phyloP scores from a whole-genome alignment of 345 rosid genomes.

The Hypericum perforatum region DNA sequence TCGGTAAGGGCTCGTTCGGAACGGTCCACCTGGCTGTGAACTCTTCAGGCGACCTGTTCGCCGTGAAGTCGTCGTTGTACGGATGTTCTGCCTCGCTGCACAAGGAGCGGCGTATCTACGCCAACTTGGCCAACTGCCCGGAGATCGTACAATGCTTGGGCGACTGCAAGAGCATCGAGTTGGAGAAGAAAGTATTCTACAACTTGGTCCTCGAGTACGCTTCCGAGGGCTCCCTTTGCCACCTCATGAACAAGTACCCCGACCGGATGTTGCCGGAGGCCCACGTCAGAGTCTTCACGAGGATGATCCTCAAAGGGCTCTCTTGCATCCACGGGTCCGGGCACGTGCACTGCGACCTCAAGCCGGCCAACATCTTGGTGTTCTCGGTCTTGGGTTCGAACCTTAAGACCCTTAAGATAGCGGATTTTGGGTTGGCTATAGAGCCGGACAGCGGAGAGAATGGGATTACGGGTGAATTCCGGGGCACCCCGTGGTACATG shows the following conservation, averaged over 20 bases:
- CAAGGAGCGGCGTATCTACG: background rate
- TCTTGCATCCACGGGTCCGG: background rate
- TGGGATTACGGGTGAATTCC: background rate
- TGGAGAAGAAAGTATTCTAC: background rate
- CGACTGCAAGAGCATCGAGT: background rate
- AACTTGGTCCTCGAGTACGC: slow-evolving; percentile 2
- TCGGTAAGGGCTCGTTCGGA: too few relatives aligned
- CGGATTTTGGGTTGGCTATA: background rate
- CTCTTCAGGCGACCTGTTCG: background rate
- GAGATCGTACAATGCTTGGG: background rate
- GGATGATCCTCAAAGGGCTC: background rate
- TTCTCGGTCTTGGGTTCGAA: background rate
- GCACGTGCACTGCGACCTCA: too few relatives aligned
- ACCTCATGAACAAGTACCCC: background rate
- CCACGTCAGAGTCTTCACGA: background rate
- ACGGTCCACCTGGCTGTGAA: too few relatives aligned
- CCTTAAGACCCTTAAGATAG: background rate
- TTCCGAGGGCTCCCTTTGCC: background rate
- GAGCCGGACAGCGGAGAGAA: background rate
- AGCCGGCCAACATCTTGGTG: too few relatives aligned
- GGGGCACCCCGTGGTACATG: background rate
- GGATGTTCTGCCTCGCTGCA: background rate
- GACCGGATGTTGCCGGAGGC: background rate
- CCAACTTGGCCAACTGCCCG: background rate
- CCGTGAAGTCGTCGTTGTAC: background rate